Base-by-base conservation (phyloP, 345 rosid species). In the Lumnitzera racemosa region DNA sequence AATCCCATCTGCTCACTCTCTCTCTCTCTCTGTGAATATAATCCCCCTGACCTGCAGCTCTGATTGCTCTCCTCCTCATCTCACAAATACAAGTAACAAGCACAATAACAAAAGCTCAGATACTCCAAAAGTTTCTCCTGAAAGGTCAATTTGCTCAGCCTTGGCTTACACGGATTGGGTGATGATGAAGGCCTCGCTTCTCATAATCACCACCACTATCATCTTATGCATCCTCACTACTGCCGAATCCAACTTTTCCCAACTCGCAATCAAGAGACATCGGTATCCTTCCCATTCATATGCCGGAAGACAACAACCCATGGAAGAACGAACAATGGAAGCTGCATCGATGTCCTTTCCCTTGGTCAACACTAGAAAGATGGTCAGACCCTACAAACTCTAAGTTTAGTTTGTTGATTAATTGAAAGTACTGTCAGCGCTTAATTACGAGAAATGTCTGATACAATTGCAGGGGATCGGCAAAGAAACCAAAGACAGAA, bases 401-500 rank as follows among this genome's bases (percentile, higher is more conserved):
- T 20, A 36, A 36, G 43, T 36, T 9, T 36, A 9, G 43, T 36
- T 3, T 36, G 9, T 36, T 36, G 1, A 6, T 36, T 36, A 36
- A 7, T 4, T 36, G 43, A 27, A 27, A 27, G 31, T 5, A 27
- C 31, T 27, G 3, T 27, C 31, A 27, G 3, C 5, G 31, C 5
- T 27, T 27, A 27, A 27, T 5, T 27, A 27, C 5, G 31, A 27
- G 31, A 27, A 27, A 36, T 36, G 9, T 36, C 43, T 36, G 43
- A 36, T 36, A 6, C 13, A 69, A 63, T 54, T 67, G 69, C 75
- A 75, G 80, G 79, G 62, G 27, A 63, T 55, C n/a, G 70, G 60
- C 31, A 72, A 58, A 43, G 69, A 68, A 47, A 36, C 48, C 0
- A 5, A 60, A 54, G 64, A 51, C 53, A 52, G 49, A 56, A 50